A percentile compares a stretch with the other conserved stretches of the same genome.
Evolutionary conservation across 257 asterid species (phyloP).

Genomic region (Sherardia arvensis): DNA sequence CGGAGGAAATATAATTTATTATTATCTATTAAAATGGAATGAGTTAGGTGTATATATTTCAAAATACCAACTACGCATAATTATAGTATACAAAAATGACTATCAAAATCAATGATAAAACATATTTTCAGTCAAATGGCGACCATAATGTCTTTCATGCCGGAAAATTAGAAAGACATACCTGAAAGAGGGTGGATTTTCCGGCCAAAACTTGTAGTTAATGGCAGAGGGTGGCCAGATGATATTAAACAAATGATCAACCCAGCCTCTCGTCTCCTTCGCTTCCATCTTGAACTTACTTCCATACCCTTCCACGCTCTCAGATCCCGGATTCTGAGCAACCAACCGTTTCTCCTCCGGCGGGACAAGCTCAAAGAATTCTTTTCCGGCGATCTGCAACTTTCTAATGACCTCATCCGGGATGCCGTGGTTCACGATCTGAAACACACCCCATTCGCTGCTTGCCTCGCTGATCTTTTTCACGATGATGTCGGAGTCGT

Average conservation of each 20-base stretch:
- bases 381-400: conserved; percentile 24
- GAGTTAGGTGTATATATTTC: too few species aligned
- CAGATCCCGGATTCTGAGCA: conserved; percentile 36
- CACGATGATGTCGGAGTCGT: conserved; percentile 8
- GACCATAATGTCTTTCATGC: too few species aligned
- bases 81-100: too few species aligned
- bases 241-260: conserved; percentile 69
- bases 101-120: too few species aligned
- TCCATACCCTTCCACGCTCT: conserved; percentile 61
- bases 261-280: conserved; percentile 74
- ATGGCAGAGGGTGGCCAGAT: conserved; percentile 61
- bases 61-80: too few species aligned
- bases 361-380: conserved; percentile 28
- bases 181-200: conserved; percentile 65
- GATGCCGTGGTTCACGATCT: conserved; percentile 32
- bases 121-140: too few species aligned
- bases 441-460: conserved; percentile 33
- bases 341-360: conserved; percentile 26
- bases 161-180: background rate
- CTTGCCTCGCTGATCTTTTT: conserved; percentile 16
- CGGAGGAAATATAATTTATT: too few species aligned
- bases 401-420: conserved; percentile 21
- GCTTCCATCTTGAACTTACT: conserved; percentile 45
- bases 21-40: too few species aligned
- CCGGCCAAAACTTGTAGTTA: conserved; percentile 59